Evolutionary conservation across 495 filamentous ascomycete species (phyloP), one percentile per base, ranked within the genome.

Genomic region (Aspergillus conjunctus): DNA sequence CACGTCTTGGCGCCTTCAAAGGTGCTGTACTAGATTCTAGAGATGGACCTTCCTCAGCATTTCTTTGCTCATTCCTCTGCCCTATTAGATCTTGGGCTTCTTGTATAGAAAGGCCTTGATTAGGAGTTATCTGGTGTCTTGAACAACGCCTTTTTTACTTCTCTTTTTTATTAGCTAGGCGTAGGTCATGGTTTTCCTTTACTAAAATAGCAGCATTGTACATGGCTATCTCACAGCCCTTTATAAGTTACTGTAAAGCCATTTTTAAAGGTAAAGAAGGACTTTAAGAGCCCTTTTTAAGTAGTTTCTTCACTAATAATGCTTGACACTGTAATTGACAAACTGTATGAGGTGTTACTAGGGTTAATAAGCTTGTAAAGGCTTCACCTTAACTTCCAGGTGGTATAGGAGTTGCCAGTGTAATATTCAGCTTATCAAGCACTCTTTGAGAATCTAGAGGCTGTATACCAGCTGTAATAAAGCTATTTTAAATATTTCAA

Each of bases 311-410:
- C 14, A 50, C 7, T 12, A 12, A 49, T 4, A 33, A 46, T 5
- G 34, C 20, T 31, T 60, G 34, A 4, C 26, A 8, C 10, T 60
- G 48, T 14, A 60, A 11, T 51, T 59, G 32, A 5, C 32, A 6
- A 51, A 51, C 32, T 51, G 32, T 59, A 59, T 59, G 12, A 41
- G 56, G 33, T 51, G 17, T 59, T n/a, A 11, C 31, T 33, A 59
- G 32, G 1, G n/a, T 51, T 8, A 17, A 51, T 15, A 44, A 58
- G 22, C 20, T 41, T 11, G 56, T 43, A 41, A 7, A 51, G 30
- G 5, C 5, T 12, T 14, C 10, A 41, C 5, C 26, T 2, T 26
- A 26, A 26, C 26, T 26, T 2, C 26, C 5, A 26, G 26, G 26
- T 26, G 26, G 26, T 26, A 5, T 26, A 26, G 26, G 26, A 5